phyloP scores from a whole-genome alignment of 1,139 yeast genomes.

The Yamadazyma membranifaciens region DNA sequence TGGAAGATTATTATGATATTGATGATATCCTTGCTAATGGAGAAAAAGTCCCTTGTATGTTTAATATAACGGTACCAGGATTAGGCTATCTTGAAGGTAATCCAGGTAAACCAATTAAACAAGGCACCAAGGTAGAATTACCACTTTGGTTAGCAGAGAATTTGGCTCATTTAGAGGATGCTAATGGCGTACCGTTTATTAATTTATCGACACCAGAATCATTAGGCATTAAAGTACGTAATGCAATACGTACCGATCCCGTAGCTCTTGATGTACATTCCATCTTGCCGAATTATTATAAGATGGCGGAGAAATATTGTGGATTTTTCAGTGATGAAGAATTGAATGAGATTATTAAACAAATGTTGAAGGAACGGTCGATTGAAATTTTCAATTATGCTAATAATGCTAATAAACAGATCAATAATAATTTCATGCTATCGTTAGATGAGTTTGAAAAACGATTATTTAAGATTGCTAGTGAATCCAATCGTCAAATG shows the following conservation, averaged over 20 bases:
- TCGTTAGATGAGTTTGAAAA: slow-evolving; percentile 78
- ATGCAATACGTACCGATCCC: slow-evolving; percentile 81
- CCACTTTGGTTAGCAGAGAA: slow-evolving; percentile 91
- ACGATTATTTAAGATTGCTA: slow-evolving; percentile 54
- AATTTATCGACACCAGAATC: slow-evolving; percentile 70
- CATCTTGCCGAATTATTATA: slow-evolving; percentile 64
- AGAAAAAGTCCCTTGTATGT: slow-evolving; percentile 73
- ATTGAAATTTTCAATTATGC: slow-evolving; percentile 73
- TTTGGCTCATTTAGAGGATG: slow-evolving; percentile 55
- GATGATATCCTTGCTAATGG: slow-evolving; percentile 82
- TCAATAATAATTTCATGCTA: slow-evolving; percentile 51
- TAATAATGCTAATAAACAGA: slow-evolving; percentile 46
- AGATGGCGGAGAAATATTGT: slow-evolving; percentile 74
- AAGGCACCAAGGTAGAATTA: slow-evolving; percentile 69
- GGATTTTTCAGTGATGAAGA: slow-evolving; percentile 64
- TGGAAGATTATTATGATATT: slow-evolving; percentile 62
- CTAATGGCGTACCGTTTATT: slow-evolving; percentile 55
- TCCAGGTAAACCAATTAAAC: slow-evolving; percentile 61
- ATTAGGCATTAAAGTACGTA: slow-evolving; percentile 60
- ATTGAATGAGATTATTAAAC: slow-evolving; percentile 51
- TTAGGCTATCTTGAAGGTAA: slow-evolving; percentile 86
- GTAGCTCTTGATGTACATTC: slow-evolving; percentile 64
- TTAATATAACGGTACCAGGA: slow-evolving; percentile 78
- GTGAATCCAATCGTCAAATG: slow-evolving; percentile 61
- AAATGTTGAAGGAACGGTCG: slow-evolving; percentile 62